A percentile compares a stretch with the other conserved stretches of the same genome.
These are phyloP conservation scores for Elymus sibiricus DNA, from an alignment of 176 grass and related monocot species.

Conservation along the genomic window DNA sequence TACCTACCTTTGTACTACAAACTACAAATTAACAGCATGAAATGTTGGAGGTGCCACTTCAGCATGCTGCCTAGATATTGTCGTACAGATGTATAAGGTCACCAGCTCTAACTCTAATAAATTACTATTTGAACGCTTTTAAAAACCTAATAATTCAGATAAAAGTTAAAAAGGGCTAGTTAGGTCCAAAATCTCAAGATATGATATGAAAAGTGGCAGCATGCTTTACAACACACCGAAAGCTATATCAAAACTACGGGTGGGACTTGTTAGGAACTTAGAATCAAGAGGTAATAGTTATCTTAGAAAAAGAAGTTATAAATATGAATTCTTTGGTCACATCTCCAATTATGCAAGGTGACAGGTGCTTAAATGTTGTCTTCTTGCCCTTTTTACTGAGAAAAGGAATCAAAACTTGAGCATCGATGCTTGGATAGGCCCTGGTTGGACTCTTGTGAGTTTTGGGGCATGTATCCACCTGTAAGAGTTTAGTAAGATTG, in stretches of 20 bases:
- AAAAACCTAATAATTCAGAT: neutral
- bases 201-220: neutral
- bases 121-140: neutral
- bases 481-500: neutral
- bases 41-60: neutral
- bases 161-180: neutral
- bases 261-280: neutral
- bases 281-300: neutral
- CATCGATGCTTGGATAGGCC: neutral
- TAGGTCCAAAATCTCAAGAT: neutral
- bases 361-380: neutral
- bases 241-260: neutral
- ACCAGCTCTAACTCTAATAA: neutral
- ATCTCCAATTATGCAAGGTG: neutral
- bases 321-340: neutral
- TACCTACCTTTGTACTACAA: neutral
- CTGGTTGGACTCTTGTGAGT: neutral
- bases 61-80: neutral
- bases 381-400: neutral
- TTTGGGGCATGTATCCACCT: neutral
- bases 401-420: neutral
- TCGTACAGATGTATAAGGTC: neutral
- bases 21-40: neutral
- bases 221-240: neutral
- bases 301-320: neutral